phyloP scores from a whole-genome alignment of 805 yeast species.

The Wilhelminamyces savonicus region DNA sequence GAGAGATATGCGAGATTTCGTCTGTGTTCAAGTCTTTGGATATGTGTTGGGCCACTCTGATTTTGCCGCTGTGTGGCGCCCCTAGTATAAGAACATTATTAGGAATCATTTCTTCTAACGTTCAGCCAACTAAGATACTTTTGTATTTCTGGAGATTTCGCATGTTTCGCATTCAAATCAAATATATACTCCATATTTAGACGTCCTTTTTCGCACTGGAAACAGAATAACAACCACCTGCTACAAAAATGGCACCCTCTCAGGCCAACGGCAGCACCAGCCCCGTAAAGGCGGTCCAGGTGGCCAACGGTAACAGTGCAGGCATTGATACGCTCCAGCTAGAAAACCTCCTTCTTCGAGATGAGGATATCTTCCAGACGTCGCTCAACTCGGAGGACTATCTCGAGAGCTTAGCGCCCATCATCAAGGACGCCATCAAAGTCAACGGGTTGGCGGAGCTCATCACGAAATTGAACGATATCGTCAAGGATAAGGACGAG shows the following conservation, averaged over 20 bases:
- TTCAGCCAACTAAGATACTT: no score
- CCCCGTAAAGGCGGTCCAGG: no score
- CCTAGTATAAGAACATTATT: constrained; percentile 44
- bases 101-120: no score
- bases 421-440: constrained; percentile 57
- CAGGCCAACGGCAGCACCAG: no score
- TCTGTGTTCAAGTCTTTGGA: constrained; percentile 24
- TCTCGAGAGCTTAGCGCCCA: constrained; percentile 74
- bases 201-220: no score
- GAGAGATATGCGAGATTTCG: constrained; percentile 26
- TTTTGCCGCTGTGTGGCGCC: constrained; percentile 35
- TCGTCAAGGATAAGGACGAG: constrained; percentile 53
- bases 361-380: constrained; percentile 37
- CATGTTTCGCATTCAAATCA: no score
- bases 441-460: constrained; percentile 50
- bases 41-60: constrained; percentile 21
- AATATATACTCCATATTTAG: no score
- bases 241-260: no score
- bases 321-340: no score
- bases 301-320: no score
- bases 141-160: no score
- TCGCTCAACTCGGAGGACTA: constrained; percentile 59
- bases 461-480: constrained; percentile 46
- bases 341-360: constrained; percentile 32
- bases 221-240: no score